Evolutionary conservation across 78 protist species (phyloP).

Genomic region (Dictyostelium purpureum): DNA sequence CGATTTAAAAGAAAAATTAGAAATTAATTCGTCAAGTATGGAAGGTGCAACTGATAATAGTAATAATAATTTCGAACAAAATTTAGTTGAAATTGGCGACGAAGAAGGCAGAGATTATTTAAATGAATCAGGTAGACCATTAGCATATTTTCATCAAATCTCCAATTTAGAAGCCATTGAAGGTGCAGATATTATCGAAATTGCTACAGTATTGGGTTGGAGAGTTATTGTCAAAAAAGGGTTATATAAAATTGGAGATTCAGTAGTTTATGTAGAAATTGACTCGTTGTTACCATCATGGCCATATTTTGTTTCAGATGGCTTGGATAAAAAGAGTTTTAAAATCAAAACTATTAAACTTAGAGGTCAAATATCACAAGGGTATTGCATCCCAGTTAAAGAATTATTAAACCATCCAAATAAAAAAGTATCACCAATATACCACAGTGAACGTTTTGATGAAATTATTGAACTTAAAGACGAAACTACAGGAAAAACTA

Average conservation of each 20-base stretch:
- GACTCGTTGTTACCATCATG: conserved; percentile 81
- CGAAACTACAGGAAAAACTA: not conserved
- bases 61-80: no score
- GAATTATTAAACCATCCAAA: conserved; percentile 54
- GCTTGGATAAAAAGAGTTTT: conserved; percentile 62
- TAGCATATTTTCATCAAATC: conserved; percentile 74
- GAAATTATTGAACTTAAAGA: not conserved
- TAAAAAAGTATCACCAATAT: not conserved
- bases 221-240: conserved; percentile 72
- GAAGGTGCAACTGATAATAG: no score
- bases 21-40: no score
- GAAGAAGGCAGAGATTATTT: not conserved
- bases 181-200: conserved; percentile 80
- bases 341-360: conserved; percentile 73
- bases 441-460: not conserved
- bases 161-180: conserved; percentile 41
- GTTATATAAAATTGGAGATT: conserved; percentile 65
- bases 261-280: conserved; percentile 70
- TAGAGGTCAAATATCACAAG: conserved; percentile 59
- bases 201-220: conserved; percentile 82
- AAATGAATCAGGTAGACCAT: conserved; percentile 51
- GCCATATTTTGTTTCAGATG: conserved; percentile 51
- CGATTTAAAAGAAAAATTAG: no score
- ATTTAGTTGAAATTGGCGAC: no score
- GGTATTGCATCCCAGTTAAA: conserved; percentile 74